Conservation (phyloP, 2,329 filamentous ascomycete species). For the Chaetomiaceae sp. region DNA sequence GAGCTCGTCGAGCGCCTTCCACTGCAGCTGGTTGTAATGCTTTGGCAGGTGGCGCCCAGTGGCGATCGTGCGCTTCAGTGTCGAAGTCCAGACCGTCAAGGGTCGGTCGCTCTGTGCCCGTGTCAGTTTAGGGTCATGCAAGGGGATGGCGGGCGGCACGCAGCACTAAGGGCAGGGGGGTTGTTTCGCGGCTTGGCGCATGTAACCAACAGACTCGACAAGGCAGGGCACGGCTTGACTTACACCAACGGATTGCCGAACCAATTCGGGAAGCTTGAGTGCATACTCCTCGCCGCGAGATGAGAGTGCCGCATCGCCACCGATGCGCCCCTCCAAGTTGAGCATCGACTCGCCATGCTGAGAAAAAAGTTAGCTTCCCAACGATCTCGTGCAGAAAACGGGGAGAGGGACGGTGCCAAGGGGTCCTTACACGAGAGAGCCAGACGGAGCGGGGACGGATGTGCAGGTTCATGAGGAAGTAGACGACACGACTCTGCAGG, state of each 20-base stretch:
- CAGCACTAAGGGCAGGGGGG: neutral
- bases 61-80: conserved; percentile 76
- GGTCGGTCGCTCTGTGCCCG: conserved; percentile 50
- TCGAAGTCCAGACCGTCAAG: conserved; percentile 59
- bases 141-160: neutral
- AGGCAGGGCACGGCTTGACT: too few relatives aligned
- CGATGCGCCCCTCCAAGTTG: conserved; percentile 86
- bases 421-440: conserved; percentile 72
- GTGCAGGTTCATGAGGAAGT: conserved; percentile 97
- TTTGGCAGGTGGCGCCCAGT: conserved; percentile 77
- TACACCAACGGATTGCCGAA: conserved; percentile 82
- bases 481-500: conserved; percentile 90
- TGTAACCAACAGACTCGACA: conserved; percentile 4
- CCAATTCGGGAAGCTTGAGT: conserved; percentile 73
- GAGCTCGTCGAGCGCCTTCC: conserved; percentile 97
- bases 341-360: conserved; percentile 93
- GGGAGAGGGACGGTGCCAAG: too few relatives aligned
- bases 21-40: conserved; percentile 90
- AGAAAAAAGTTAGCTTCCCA: neutral
- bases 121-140: conserved; percentile 23
- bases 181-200: conserved; percentile 19
- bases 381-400: too few relatives aligned
- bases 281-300: conserved; percentile 84
- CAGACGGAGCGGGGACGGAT: conserved; percentile 96
- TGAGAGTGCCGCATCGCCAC: conserved; percentile 85